Evolutionary conservation across 768 basidiomycete species (phyloP).

Genomic region (Galerina sulciceps): DNA sequence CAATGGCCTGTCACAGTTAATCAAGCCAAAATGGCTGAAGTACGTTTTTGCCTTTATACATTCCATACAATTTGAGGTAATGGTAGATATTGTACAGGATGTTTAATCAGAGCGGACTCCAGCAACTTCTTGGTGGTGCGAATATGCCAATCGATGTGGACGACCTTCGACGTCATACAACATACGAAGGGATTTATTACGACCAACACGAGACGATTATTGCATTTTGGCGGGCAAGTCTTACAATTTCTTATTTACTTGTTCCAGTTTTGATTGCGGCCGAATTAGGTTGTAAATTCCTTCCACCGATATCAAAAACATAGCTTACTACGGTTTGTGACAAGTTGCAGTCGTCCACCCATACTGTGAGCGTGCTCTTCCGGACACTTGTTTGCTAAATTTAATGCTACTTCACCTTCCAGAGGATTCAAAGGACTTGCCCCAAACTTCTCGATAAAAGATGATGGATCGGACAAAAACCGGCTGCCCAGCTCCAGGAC

Average conservation of each 20-base stretch:
- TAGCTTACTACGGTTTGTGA: slow-evolving; percentile 86
- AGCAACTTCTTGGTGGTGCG: slow-evolving; percentile 88
- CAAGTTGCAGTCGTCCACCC: slow-evolving; percentile 89
- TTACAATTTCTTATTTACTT: neutral
- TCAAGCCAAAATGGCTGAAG: slow-evolving; percentile 89
- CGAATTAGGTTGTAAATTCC: too few relatives aligned
- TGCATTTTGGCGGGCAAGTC: slow-evolving; percentile 80
- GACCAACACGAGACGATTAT: slow-evolving; percentile 70
- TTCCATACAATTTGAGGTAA: neutral
- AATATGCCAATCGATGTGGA: slow-evolving; percentile 84
- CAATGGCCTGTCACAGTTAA: slow-evolving; percentile 88
- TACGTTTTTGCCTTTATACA: slow-evolving; percentile 34
- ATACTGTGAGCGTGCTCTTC: slow-evolving; percentile 82
- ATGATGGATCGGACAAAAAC: too few relatives aligned
- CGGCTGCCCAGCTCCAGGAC: too few relatives aligned
- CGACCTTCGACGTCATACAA: slow-evolving; percentile 74
- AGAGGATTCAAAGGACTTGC: too few relatives aligned
- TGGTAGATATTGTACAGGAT: slow-evolving; percentile 52
- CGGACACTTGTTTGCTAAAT: too few relatives aligned
- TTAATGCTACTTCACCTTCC: too few relatives aligned
- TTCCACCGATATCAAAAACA: too few relatives aligned
- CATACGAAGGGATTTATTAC: too few relatives aligned
- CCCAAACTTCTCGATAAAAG: too few relatives aligned
- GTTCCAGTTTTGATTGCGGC: slow-evolving; percentile 76
- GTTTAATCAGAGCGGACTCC: slow-evolving; percentile 97